Base-by-base conservation (phyloP, 345 rosid genomes). In the Passiflora organensis region DNA sequence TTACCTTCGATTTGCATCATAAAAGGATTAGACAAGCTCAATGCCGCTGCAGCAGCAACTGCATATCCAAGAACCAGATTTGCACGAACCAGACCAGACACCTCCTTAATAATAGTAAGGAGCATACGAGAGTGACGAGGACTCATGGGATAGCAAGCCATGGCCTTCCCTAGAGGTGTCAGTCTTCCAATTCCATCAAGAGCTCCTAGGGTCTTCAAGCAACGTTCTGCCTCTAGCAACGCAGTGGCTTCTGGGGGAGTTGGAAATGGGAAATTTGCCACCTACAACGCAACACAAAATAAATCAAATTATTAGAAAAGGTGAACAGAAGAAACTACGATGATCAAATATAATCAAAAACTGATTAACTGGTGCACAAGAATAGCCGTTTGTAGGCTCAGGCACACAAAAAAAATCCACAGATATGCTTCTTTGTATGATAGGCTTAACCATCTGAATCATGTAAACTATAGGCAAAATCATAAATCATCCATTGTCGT, bases 121-220 rank as follows among this genome's bases (percentile, higher is more conserved):
- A 91, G 87, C 96, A 91, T 87, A 51, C 96, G 74, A 49, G 97
- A 87, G 68, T 85, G 96, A 21, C 87, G 89, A 53, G 97, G 97
- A 65, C 84, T 83, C 89, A 91, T 80, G 13, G 97, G 96, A 62
- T 78, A 91, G 65, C 69, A 69, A 66, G 91, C 82, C 96, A 91
- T 87, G 51, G 91, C 91, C 60, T 71, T 91, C 34, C 97, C 97
- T 50, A 87, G 60, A 32, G 87, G 41, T 15, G 91, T 91, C 76
- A 91, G 60, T 63, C 69, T 70, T 62, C 86, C 91, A 12, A 55
- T 62, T 69, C 55, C 36, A 64, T 85, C 85, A 10, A 91, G 87
- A 44, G 97, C 96, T 76, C 78, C 87, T 56, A 91, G 80, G 54
- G 75, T 79, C 76, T 73, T 82, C 73, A 91, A 65, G 64, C 96